phyloP scores from a whole-genome alignment of 2,329 filamentous ascomycete genomes.

The Ophiostoma sp. region DNA sequence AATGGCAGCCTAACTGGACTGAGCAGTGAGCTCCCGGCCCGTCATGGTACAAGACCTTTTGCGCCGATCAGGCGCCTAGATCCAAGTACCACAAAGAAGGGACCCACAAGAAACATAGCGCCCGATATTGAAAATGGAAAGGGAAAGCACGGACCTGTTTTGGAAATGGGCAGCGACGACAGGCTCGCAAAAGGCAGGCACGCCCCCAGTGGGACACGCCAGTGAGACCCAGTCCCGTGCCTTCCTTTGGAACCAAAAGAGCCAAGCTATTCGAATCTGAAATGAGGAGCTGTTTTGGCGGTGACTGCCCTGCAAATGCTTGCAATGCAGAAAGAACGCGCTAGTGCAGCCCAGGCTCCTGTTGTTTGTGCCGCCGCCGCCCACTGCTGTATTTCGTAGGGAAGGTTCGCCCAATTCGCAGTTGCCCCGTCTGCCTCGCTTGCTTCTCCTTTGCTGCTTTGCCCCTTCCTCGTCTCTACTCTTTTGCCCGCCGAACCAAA shows the following conservation, averaged over 20 bases:
- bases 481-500: neutral
- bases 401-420: neutral
- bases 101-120: neutral
- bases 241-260: neutral
- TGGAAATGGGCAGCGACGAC: neutral
- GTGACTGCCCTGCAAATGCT: neutral
- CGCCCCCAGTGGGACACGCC: no score
- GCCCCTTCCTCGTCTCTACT: neutral
- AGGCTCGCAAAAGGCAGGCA: neutral
- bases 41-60: neutral
- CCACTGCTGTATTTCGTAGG: neutral
- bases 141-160: slow-evolving; percentile 5
- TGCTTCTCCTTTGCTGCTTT: no score
- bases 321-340: neutral
- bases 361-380: neutral
- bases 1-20: slow-evolving; percentile 1
- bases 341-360: neutral
- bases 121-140: neutral
- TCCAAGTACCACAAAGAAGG: neutral
- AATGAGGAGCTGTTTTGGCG: slow-evolving; percentile 7
- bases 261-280: neutral
- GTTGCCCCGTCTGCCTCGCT: slow-evolving; percentile 5
- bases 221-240: slow-evolving; percentile 3
- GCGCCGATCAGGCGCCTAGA: slow-evolving; percentile 9
- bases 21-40: neutral